Evolutionary conservation across 2,329 filamentous ascomycete genomes (phyloP), one percentile per base, ranked within the genome.

Genomic region (Tolypocladium inflatum): DNA sequence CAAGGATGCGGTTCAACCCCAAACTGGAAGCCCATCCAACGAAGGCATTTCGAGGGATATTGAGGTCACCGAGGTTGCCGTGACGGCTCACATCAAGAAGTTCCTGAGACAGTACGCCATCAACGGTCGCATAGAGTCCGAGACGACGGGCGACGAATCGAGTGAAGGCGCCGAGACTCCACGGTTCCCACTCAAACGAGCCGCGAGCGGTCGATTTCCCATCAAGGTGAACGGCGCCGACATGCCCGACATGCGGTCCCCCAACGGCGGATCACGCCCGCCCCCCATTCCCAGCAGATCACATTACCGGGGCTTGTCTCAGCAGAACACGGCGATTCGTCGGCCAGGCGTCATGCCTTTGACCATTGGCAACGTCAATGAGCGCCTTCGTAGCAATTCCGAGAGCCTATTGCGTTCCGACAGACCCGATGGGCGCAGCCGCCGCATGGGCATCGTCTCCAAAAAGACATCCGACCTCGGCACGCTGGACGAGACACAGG

Each of bases 111-210:
- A 83, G 59, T 76, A 79, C 55, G 76, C 72, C 62, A 73, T 80
- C 57, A 78, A 74, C 41, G 81, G 78, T 56, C 77, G 79, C 38
- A 76, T 78, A 35, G 82, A 85, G 60, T 73, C 75, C 5, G 83
- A 86, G 59, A 80, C 79, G 35, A 79, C 78, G 2, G 79, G 78
- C 10, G 84, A 87, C 60, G 83, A 86, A 63, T 80, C 75, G 13
- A 89, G 87, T 63, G 91, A 96, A 67, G 86, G 83, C 45, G 83
- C 85, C 21, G 91, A 96, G 69, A 92, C 89, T 0, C 91, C 90
- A 10, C 87, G 90, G 38, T 84, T 88, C 57, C 82, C 81, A 2
- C 71, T 84, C 61, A 86, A 83, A 68, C 80, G 85, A 58, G 82
- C 80, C 42, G 78, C 82, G 55, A 87, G 84, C 64, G 85, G 85